These are phyloP conservation scores for Bipolaris cookei DNA, from an alignment of 2,329 filamentous ascomycete genomes.

Conservation along the genomic window DNA sequence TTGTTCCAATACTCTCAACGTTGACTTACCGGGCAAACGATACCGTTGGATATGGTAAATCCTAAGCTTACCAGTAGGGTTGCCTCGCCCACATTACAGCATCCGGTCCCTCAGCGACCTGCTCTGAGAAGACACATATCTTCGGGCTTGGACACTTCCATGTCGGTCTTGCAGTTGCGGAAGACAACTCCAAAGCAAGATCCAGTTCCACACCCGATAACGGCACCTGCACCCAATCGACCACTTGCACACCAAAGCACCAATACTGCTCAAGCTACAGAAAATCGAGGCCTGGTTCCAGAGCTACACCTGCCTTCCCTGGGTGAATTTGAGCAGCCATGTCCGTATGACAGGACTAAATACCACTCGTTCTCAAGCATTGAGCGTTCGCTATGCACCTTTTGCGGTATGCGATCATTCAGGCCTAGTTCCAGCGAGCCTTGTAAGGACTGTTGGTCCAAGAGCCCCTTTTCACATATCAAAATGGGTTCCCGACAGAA, in stretches of 20 bases:
- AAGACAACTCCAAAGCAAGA: conserved; percentile 3
- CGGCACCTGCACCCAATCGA: neutral
- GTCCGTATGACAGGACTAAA: conserved; percentile 25
- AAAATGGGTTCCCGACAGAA: neutral
- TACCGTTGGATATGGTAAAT: conserved; percentile 2
- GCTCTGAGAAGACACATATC: conserved; percentile 27
- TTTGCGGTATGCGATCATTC: conserved; percentile 24
- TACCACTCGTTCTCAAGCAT: conserved; percentile 30
- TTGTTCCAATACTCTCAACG: neutral
- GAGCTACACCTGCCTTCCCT: conserved; percentile 15
- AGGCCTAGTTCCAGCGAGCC: conserved; percentile 12
- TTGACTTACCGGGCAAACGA: neutral
- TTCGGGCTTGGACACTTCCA: conserved; percentile 15
- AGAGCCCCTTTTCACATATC: conserved; percentile 21
- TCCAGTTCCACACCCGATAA: neutral
- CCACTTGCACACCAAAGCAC: neutral
- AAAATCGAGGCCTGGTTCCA: neutral
- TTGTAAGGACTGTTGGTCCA: conserved; percentile 22
- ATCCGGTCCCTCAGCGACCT: conserved; percentile 12
- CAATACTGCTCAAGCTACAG: neutral
- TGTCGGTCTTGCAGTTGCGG: conserved; percentile 13
- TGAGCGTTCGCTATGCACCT: conserved; percentile 21
- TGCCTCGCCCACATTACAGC: neutral
- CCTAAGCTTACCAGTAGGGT: neutral
- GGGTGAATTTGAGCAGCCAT: conserved; percentile 11